These are phyloP conservation scores for Heimioporus punctisporus DNA, from an alignment of 1,284 basidiomycete genomes.

Conservation along the genomic window DNA sequence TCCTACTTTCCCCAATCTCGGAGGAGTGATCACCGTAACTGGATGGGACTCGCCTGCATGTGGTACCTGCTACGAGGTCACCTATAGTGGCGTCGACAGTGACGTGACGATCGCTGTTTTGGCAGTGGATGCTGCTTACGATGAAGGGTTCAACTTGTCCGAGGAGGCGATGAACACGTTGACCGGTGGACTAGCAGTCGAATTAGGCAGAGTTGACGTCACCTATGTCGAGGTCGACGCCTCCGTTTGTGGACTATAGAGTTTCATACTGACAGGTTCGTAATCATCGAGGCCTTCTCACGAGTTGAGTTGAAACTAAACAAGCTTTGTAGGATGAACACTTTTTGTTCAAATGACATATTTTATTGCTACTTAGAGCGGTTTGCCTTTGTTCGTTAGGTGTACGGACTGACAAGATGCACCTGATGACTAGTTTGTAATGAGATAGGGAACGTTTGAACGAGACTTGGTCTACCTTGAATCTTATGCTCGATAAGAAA, in stretches of 20 bases:
- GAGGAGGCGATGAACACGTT: slow-evolving; percentile 37
- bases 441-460: too few relatives aligned
- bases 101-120: slow-evolving; percentile 21
- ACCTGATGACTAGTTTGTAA: too few relatives aligned
- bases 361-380: background rate
- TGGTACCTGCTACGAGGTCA: slow-evolving; percentile 37
- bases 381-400: too few relatives aligned
- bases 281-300: background rate
- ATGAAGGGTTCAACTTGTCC: slow-evolving; percentile 37
- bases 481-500: too few relatives aligned
- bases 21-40: slow-evolving; percentile 44
- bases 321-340: too few relatives aligned
- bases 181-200: slow-evolving; percentile 30
- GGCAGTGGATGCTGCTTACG: slow-evolving; percentile 34
- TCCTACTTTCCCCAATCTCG: slow-evolving; percentile 52
- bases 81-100: slow-evolving; percentile 23
- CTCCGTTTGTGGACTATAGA: slow-evolving; percentile 26
- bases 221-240: slow-evolving; percentile 18
- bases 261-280: background rate
- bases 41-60: slow-evolving; percentile 29
- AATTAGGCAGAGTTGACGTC: slow-evolving; percentile 28
- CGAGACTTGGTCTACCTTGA: too few relatives aligned
- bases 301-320: background rate
- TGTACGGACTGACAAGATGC: too few relatives aligned
- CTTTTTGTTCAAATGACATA: background rate